Base-by-base conservation (phyloP, 1,284 basidiomycete species). In the Pterula multifida region DNA sequence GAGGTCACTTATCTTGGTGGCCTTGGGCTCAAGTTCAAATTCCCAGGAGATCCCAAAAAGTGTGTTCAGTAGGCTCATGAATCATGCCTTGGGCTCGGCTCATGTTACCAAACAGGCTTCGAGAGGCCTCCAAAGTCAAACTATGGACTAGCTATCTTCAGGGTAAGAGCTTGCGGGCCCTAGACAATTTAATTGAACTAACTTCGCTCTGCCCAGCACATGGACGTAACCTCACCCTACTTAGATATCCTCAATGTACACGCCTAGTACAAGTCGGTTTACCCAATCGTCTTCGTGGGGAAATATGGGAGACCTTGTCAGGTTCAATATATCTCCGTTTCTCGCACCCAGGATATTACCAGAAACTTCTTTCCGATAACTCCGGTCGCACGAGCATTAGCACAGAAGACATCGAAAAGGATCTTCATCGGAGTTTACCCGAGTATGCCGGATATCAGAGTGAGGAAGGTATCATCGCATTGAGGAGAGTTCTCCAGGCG, bases 321-420 rank as follows among this genome's bases (percentile, higher is more conserved):
- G 96, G 96, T 1, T 96, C 94, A 1, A 75, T 98, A 52, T 94
- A 84, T 64, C 79, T 96, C 23, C 90, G 96, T 9, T 93, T 90
- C 59, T 75, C 81, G 45, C 85, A 96, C 56, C 90, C 89, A 1
- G 89, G 93, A 17, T 75, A 81, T 56, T 99, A 97, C 63, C 73
- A 81, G n/a, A 72, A 75, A 3, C 73, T 98, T 24, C 68, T 97
- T 4, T 77, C 81, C 49, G 81, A 90, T 49, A 85, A 95, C 63
- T 74, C 77, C 51, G 93, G 90, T 11, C 77, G 84, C 53, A 81
- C 79, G 21, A 93, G 79, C 49, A 88, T 88, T 4, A 93, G 90
- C 58, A 96, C 95, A 0, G 96, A 99, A 63, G 96, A 99, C 64
- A 99, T 99, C 48, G 96, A 98, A 68, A 99, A 99, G 68, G 96